Evolutionary conservation across 2,329 filamentous ascomycete species (phyloP), one percentile per base, ranked within the genome.

Genomic region (Aspergillus persii): DNA sequence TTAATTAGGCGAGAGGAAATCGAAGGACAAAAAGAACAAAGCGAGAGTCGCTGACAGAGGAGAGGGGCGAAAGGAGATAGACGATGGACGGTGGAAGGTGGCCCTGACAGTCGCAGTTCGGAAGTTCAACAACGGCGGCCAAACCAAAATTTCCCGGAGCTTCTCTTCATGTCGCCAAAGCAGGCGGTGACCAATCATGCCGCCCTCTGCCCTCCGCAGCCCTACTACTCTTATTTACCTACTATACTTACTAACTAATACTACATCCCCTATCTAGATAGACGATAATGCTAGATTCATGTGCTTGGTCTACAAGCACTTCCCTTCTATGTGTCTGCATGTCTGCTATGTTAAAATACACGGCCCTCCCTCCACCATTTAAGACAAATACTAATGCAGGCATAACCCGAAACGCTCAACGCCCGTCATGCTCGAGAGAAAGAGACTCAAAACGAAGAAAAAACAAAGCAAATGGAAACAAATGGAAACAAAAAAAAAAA

Each of bases 141-240:
- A 77, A 77, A 77, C 73, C 74, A 77, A 77, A 77, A 77, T 76
- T 77, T 76, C 74, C 69, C 69, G 69, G 66, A 74, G 72, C 72
- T 75, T 69, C 70, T 69, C n/a, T 54, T 61, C 66, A 36, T 70
- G 64, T 63, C 66, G 68, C 64, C 66, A 66, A 69, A 67, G 67
- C 69, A 71, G 66, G 68, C 69, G 71, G 67, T 73, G 68, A 71
- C 71, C 69, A 74, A 74, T 73, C 68, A 47, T 47, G 44, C 44
- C 44, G 44, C 44, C 18, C 18, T 26, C 44, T 23, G 44, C 44
- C 18, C 18, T 26, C 18, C 44, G 44, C 18, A 47, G 27, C 44
- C 44, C 26, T 47, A 47, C 44, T n/a, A n/a, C 4, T 47, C 44
- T 41, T 41, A 31, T 8, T 31, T 31, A 23, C 18, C 18, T 23